These are phyloP conservation scores for Aspergillus carbonarius DNA, from an alignment of 2,329 filamentous ascomycete genomes.

Conservation along the genomic window DNA sequence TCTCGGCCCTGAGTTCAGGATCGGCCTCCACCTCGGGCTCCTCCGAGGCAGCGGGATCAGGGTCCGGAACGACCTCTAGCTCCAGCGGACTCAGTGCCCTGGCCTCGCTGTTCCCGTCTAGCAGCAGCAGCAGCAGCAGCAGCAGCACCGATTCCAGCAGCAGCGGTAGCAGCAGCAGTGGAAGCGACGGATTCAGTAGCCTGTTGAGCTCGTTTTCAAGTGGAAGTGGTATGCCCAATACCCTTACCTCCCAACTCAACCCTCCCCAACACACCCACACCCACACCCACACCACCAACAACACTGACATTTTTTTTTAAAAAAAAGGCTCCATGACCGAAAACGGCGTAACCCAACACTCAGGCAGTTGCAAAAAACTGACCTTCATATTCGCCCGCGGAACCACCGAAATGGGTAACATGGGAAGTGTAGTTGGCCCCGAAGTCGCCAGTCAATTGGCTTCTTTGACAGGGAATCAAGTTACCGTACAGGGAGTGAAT, in stretches of 20 bases:
- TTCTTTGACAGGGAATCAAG: conserved; percentile 25
- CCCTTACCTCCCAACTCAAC: neutral
- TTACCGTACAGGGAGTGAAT: conserved; percentile 34
- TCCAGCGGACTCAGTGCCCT: conserved; percentile 13
- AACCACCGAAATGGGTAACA: conserved; percentile 44
- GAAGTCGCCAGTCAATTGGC: conserved; percentile 29
- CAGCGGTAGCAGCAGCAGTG: neutral
- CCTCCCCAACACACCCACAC: neutral
- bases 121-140: neutral
- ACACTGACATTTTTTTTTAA: no score
- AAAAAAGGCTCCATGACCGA: conserved; percentile 34
- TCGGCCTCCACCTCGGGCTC: neutral
- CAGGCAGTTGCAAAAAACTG: conserved; percentile 41
- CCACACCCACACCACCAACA: no score
- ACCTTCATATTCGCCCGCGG: conserved; percentile 48
- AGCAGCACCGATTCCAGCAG: neutral
- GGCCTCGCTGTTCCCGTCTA: conserved; percentile 13
- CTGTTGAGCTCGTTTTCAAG: neutral
- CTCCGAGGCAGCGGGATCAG: neutral
- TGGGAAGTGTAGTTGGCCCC: conserved; percentile 44
- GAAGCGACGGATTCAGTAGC: neutral
- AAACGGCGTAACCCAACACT: conserved; percentile 41
- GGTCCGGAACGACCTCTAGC: neutral
- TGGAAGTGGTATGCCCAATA: neutral
- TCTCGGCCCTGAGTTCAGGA: neutral